Conservation (phyloP, 1,284 basidiomycete species). For the Macrocystidia cucumis region DNA sequence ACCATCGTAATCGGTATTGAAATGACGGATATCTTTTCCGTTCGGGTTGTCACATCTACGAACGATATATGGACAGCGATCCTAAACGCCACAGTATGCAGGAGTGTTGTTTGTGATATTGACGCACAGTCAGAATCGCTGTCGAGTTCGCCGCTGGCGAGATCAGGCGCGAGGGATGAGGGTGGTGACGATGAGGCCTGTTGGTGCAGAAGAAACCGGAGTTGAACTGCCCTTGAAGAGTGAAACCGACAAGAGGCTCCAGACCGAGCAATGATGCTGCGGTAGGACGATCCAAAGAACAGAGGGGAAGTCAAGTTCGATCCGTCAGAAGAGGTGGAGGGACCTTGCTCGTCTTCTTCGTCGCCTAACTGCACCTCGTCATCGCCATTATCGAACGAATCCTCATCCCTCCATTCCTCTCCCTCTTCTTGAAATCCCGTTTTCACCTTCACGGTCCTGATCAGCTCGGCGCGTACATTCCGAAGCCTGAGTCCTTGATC, state of each 20-base stretch:
- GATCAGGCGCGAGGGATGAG: constrained; percentile 30
- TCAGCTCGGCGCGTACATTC: constrained; percentile 67
- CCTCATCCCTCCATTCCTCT: too few species aligned
- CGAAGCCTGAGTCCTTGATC: constrained; percentile 61
- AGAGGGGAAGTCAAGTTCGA: constrained; percentile 20
- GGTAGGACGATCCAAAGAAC: constrained; percentile 32
- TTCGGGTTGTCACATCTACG: constrained; percentile 56
- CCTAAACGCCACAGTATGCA: constrained; percentile 65
- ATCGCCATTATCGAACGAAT: constrained; percentile 20
- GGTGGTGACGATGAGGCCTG: constrained; percentile 45
- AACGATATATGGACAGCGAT: constrained; percentile 63
- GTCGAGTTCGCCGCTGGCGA: constrained; percentile 38
- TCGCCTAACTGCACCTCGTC: too few species aligned
- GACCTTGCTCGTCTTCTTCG: too few species aligned
- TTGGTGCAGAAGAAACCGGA: constrained; percentile 68
- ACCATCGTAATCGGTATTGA: constrained; percentile 62
- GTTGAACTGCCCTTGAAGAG: constrained; percentile 51
- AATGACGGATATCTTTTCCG: constrained; percentile 53
- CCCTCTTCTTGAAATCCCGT: constrained; percentile 25
- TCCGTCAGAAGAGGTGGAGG: too few species aligned
- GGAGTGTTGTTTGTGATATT: constrained; percentile 69
- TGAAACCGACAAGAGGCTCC: constrained; percentile 78
- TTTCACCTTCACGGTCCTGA: constrained; percentile 51
- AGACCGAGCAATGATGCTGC: constrained; percentile 57
- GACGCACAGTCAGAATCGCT: constrained; percentile 56